phyloP scores from a whole-genome alignment of 2,329 filamentous ascomycete species.

The Calonectria honghensis region DNA sequence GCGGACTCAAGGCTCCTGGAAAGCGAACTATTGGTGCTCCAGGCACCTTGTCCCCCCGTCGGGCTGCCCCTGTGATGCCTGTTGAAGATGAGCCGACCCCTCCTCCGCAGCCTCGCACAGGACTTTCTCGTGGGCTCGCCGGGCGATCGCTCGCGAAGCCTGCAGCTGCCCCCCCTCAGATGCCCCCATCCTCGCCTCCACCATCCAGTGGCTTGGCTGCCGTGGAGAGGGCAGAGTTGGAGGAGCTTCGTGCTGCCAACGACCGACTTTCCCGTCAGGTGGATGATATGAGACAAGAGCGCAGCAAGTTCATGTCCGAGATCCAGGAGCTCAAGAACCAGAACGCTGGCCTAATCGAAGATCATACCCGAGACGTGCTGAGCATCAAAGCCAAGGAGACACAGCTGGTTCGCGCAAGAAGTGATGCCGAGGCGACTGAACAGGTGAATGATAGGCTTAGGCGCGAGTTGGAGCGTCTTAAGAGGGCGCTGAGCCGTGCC shows the following conservation, averaged over 20 bases:
- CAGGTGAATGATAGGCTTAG: conserved; percentile 88
- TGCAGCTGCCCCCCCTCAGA: conserved; percentile 68
- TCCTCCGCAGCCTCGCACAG: conserved; percentile 77
- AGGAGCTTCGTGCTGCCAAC: conserved; percentile 89
- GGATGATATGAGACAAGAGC: conserved; percentile 89
- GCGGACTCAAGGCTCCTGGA: conserved; percentile 76
- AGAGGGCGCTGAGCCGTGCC: conserved; percentile 84
- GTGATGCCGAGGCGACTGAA: conserved; percentile 92
- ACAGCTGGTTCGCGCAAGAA: conserved; percentile 92
- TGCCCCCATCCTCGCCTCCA: conserved; percentile 73
- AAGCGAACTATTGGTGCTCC: conserved; percentile 72
- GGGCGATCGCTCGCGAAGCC: conserved; percentile 90
- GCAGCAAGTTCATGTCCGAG: conserved; percentile 87
- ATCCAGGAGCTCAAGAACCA: conserved; percentile 97
- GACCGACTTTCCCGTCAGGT: conserved; percentile 84
- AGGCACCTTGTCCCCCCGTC: conserved; percentile 72
- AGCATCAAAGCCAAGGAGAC: conserved; percentile 99
- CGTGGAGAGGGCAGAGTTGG: conserved; percentile 93
- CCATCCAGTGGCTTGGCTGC: conserved; percentile 80
- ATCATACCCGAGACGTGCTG: conserved; percentile 95
- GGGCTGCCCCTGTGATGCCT: conserved; percentile 70
- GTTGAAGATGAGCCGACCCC: conserved; percentile 76
- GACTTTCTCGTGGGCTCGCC: conserved; percentile 86
- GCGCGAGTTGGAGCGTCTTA: conserved; percentile 93
- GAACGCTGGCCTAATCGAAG: conserved; percentile 96